These are phyloP conservation scores for Adansonia rubrostipa DNA, from an alignment of 441 rosid genomes.

Conservation along the genomic window DNA sequence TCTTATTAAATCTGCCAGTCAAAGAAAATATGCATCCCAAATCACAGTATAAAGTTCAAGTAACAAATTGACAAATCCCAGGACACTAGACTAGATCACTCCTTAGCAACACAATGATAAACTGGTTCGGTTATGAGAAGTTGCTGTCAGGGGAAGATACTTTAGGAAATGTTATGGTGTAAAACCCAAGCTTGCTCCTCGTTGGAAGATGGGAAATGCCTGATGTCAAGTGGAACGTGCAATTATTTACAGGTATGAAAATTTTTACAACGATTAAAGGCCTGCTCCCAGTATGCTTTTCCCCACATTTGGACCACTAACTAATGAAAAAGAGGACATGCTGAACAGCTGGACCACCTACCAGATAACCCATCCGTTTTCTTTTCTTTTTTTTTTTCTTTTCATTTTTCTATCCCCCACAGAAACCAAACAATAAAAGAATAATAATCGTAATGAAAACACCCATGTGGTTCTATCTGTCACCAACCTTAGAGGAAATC, in stretches of 20 bases:
- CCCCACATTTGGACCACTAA: slow-evolving; percentile 47
- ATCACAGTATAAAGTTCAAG: not conserved
- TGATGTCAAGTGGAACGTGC: slow-evolving; percentile 29
- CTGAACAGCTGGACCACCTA: slow-evolving; percentile 43
- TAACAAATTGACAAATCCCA: not conserved
- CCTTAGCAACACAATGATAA: slow-evolving; percentile 7
- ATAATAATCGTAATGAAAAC: slow-evolving; percentile 21
- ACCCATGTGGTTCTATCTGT: slow-evolving; percentile 35
- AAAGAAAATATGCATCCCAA: not conserved
- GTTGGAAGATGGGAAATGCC: slow-evolving; percentile 20
- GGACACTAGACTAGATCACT: not conserved
- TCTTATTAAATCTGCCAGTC: not conserved
- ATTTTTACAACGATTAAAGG: slow-evolving; percentile 37
- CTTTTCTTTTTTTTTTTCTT: too few relatives aligned
- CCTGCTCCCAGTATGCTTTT: slow-evolving; percentile 35
- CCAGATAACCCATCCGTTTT: slow-evolving; percentile 25
- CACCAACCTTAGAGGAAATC: slow-evolving; percentile 23
- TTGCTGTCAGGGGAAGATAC: not conserved
- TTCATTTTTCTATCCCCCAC: slow-evolving; percentile 23
- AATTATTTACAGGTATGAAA: slow-evolving; percentile 33
- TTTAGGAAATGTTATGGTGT: slow-evolving; percentile 3
- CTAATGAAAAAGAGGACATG: slow-evolving; percentile 32
- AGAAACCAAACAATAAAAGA: slow-evolving; percentile 15
- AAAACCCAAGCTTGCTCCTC: not conserved
- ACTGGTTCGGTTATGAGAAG: slow-evolving; percentile 9